A percentile compares a stretch with the other conserved stretches of the same genome.
Evolutionary conservation across 305 asterid genomes (phyloP).

Genomic region (Nicotiana rustica): DNA sequence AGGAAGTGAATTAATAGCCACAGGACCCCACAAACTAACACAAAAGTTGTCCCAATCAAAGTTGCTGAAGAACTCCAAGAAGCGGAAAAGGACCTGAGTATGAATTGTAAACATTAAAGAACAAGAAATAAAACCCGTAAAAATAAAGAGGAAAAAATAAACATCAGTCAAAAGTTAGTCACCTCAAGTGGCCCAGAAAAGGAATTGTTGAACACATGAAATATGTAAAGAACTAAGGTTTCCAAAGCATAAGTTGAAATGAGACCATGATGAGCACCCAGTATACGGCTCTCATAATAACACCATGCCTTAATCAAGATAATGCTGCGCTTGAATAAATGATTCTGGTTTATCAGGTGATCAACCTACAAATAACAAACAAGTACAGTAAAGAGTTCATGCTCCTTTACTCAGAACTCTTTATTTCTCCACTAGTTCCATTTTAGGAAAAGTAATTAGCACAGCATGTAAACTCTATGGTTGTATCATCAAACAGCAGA

Average conservation of each 20-base stretch:
- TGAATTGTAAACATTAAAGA: conserved; percentile 33
- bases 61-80: conserved; percentile 89
- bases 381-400: conserved; percentile 16
- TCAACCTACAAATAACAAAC: conserved; percentile 64
- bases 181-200: conserved; percentile 96
- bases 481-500: conserved; percentile 4
- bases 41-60: conserved; percentile 95
- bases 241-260: conserved; percentile 96
- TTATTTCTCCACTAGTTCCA: conserved; percentile 9
- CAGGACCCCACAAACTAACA: conserved; percentile 97
- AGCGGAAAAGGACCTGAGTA: conserved; percentile 71
- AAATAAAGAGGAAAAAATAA: conserved; percentile 9
- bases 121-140: conserved; percentile 32
- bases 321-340: conserved; percentile 91
- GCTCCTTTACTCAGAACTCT: conserved; percentile 15
- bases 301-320: conserved; percentile 97
- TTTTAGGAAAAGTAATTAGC: conserved; percentile 30
- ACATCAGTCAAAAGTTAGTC: conserved; percentile 28
- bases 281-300: conserved; percentile 91
- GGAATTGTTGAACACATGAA: conserved; percentile 86
- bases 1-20: conserved; percentile 79
- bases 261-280: conserved; percentile 97
- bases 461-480: not conserved
- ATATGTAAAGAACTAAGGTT: conserved; percentile 88
- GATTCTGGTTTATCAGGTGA: conserved; percentile 75